A percentile compares a stretch with the other conserved stretches of the same genome.
Evolutionary conservation across 768 basidiomycete species (phyloP).

Genomic region (Tubosaeta sp.): DNA sequence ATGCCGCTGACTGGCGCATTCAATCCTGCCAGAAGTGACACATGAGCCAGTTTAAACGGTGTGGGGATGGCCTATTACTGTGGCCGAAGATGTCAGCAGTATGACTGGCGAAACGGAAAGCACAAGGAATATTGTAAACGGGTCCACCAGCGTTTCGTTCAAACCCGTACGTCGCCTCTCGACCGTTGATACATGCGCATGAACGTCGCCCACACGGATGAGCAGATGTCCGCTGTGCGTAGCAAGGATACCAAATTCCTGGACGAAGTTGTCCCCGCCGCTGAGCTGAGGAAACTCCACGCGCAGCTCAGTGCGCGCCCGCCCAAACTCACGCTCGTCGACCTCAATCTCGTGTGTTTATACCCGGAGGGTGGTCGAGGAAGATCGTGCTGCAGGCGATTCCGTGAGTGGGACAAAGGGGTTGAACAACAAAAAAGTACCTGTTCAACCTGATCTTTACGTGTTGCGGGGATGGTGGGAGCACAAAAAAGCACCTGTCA

Average conservation of each 20-base stretch:
- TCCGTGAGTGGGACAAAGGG: constrained; percentile 14
- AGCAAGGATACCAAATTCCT: constrained; percentile 26
- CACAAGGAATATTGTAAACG: constrained; percentile 25
- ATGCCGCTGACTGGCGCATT: constrained; percentile 14
- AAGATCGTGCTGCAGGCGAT: constrained; percentile 27
- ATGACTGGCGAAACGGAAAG: constrained; percentile 24
- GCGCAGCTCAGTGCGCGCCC: constrained; percentile 6
- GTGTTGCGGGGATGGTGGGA: constrained; percentile 13
- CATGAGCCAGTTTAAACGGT: constrained; percentile 21
- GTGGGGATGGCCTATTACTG: constrained; percentile 30
- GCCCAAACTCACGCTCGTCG: constrained; percentile 22
- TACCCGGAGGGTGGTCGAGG: constrained; percentile 25
- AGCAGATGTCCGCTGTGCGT: constrained; percentile 21
- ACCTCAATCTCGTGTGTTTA: constrained; percentile 26
- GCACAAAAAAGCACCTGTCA: not conserved
- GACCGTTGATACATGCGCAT: not conserved
- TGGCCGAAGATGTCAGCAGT: constrained; percentile 22
- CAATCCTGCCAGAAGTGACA: constrained; percentile 25
- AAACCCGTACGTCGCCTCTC: constrained; percentile 12
- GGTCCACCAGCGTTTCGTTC: constrained; percentile 18
- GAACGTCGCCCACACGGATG: constrained; percentile 6
- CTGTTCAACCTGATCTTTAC: constrained; percentile 25
- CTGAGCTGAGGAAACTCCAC: constrained; percentile 21
- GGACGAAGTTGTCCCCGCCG: constrained; percentile 23
- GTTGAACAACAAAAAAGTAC: constrained; percentile 5